phyloP scores from a whole-genome alignment of 192 early-diverging fungal genomes.

The Entophlyctis luteolus region DNA sequence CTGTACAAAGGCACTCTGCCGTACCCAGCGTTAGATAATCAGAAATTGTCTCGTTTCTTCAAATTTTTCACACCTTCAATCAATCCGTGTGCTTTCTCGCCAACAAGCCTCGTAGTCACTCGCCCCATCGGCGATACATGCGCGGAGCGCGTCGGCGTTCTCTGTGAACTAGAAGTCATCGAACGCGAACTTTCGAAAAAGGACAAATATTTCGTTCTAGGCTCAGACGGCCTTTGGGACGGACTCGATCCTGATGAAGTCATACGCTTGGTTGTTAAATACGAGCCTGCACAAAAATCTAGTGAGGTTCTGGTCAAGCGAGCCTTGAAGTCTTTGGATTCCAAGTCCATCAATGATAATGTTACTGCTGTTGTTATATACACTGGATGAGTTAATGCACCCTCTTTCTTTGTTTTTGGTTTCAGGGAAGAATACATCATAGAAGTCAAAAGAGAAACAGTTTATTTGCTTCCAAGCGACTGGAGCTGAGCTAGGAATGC shows the following conservation, averaged over 20 bases:
- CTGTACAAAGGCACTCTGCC: conserved; percentile 56
- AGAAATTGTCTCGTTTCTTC: no score
- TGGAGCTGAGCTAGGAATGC: conserved; percentile 78
- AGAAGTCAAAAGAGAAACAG: no score
- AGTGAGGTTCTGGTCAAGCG: conserved; percentile 30
- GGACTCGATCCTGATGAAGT: conserved; percentile 40
- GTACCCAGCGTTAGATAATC: conserved; percentile 50
- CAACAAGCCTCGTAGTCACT: conserved; percentile 42
- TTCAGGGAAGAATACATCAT: no score
- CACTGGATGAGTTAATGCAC: neutral
- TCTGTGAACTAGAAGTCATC: conserved; percentile 43
- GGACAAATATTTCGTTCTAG: conserved; percentile 44
- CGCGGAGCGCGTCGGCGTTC: conserved; percentile 43
- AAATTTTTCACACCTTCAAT: no score
- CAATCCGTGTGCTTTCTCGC: neutral
- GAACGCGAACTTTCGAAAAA: conserved; percentile 25
- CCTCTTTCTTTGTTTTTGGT: conserved; percentile 1
- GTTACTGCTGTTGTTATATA: conserved; percentile 45
- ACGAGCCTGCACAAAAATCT: conserved; percentile 22
- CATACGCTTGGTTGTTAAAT: conserved; percentile 11
- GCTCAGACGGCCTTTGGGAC: conserved; percentile 56
- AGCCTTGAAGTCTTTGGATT: conserved; percentile 42
- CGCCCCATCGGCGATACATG: conserved; percentile 48
- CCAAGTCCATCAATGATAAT: conserved; percentile 50
- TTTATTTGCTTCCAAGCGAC: conserved; percentile 55